Conservation (phyloP, 768 basidiomycete genomes). For the Boletus sp. region DNA sequence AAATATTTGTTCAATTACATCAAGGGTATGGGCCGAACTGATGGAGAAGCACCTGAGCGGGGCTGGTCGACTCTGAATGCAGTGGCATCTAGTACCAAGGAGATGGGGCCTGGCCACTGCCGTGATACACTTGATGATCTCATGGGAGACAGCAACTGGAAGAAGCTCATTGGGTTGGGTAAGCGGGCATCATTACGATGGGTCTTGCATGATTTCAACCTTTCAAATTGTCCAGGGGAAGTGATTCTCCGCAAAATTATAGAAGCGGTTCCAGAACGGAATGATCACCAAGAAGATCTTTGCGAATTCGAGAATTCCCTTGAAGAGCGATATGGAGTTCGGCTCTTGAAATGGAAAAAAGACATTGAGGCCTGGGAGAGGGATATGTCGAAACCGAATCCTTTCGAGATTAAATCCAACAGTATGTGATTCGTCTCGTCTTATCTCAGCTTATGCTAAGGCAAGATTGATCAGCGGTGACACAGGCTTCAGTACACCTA, state of each 20-base stretch:
- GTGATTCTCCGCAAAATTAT: background rate
- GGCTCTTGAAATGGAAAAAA: background rate
- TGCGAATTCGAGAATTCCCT: slow-evolving; percentile 1
- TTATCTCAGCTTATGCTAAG: too few relatives aligned
- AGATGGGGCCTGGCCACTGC: slow-evolving; percentile 35
- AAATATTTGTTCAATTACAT: slow-evolving; percentile 33
- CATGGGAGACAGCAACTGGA: slow-evolving; percentile 37
- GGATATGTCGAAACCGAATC: slow-evolving; percentile 6
- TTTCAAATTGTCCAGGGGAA: background rate
- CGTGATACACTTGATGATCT: slow-evolving; percentile 38
- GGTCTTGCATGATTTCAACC: background rate
- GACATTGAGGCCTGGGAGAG: slow-evolving; percentile 7
- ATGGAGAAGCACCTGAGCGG: slow-evolving; percentile 37
- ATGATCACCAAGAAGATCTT: slow-evolving; percentile 7
- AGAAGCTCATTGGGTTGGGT: slow-evolving; percentile 32
- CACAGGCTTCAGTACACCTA: too few relatives aligned
- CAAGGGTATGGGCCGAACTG: background rate
- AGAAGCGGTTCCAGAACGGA: slow-evolving; percentile 4
- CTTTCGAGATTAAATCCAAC: background rate
- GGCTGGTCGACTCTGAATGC: slow-evolving; percentile 37
- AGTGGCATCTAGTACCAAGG: background rate
- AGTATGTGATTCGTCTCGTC: background rate
- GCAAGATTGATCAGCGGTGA: too few relatives aligned
- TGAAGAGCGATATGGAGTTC: background rate
- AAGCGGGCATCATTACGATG: slow-evolving; percentile 1